Base-by-base conservation (phyloP, 495 filamentous ascomycete genomes). In the Rhypophila decipiens region DNA sequence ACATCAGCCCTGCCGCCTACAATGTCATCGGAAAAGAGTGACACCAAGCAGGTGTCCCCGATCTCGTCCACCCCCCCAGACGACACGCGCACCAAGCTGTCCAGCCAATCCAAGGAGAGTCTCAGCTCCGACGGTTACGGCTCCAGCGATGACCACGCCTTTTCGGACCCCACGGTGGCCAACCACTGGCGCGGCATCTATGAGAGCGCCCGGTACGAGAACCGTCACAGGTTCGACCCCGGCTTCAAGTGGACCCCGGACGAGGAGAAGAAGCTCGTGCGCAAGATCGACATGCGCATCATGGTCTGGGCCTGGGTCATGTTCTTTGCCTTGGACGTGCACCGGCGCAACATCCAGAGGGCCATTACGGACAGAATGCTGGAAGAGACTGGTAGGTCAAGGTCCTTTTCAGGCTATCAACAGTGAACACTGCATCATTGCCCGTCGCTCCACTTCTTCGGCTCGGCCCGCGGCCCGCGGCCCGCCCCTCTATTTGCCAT, bases 261-360 rank as follows among this genome's bases (percentile, higher is more conserved):
- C 35, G 72, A 74, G 44, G 77, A 80, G 61, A 64, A 59, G 50
- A 67, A 48, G 46, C 51, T 80, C 2, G 65, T 79, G 10, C 52
- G 70, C 42, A 73, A 76, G 58, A 57, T 74, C 41, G 67, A 72
- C 45, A 44, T 44, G 10, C 24, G 44, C 7, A 71, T 67, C 56
- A 65, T 52, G 56, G 51, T 62, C 8, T 87, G 80, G 66, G 79
- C 79, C 0, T 90, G 86, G 56, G 52, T 88, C 18, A 89, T 86
- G 61, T 88, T 90, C 66, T 87, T 88, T 48, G 84, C 82, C 0
- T 72, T 93, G 2, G 83, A 93, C 51, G 68, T 90, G 10, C 86
- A 93, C 60, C 73, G 87, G 23, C 81, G 80, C 33, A 91, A 89
- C 60, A 75, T 89, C 31, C 64, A 74, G 19, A 79, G 88, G 53